Conservation (phyloP, 1,284 basidiomycete genomes). For the Pholiota adiposa region DNA sequence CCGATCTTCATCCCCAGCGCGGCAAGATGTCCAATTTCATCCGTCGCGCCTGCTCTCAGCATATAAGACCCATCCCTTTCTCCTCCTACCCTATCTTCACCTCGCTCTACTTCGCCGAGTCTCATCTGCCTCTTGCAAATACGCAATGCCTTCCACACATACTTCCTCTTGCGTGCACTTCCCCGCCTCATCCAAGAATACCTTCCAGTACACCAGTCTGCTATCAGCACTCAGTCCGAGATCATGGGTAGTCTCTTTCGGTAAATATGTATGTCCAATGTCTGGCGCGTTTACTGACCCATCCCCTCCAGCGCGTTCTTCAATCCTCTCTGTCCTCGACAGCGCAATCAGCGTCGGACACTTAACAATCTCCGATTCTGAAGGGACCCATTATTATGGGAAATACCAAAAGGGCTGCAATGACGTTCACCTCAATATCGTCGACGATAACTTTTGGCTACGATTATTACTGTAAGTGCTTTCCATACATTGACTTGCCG, state of each 20-base stretch:
- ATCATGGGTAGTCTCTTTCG: slow-evolving; percentile 49
- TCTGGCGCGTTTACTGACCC: background rate
- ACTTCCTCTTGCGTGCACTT: slow-evolving; percentile 44
- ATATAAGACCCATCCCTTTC: slow-evolving; percentile 47
- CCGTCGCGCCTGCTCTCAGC: slow-evolving; percentile 29
- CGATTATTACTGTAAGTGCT: slow-evolving; percentile 66
- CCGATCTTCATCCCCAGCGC: slow-evolving; percentile 39
- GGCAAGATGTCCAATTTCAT: slow-evolving; percentile 35
- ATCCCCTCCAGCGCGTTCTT: slow-evolving; percentile 55
- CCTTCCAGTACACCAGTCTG: slow-evolving; percentile 44
- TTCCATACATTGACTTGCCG: slow-evolving; percentile 5
- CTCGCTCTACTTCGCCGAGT: slow-evolving; percentile 28
- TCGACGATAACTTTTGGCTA: slow-evolving; percentile 81
- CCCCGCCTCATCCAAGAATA: slow-evolving; percentile 40
- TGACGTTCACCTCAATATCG: slow-evolving; percentile 66
- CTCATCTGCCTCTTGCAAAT: slow-evolving; percentile 16
- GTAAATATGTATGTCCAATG: slow-evolving; percentile 31
- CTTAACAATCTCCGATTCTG: slow-evolving; percentile 65
- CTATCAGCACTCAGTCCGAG: slow-evolving; percentile 44
- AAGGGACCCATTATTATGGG: slow-evolving; percentile 63
- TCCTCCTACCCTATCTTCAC: slow-evolving; percentile 26
- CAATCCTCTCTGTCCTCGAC: slow-evolving; percentile 62
- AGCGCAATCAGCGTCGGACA: slow-evolving; percentile 62
- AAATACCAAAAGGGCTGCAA: slow-evolving; percentile 52
- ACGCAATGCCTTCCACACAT: slow-evolving; percentile 39